phyloP scores from a whole-genome alignment of 1,284 basidiomycete species.

The Anthracocystis panici-leucophaei region DNA sequence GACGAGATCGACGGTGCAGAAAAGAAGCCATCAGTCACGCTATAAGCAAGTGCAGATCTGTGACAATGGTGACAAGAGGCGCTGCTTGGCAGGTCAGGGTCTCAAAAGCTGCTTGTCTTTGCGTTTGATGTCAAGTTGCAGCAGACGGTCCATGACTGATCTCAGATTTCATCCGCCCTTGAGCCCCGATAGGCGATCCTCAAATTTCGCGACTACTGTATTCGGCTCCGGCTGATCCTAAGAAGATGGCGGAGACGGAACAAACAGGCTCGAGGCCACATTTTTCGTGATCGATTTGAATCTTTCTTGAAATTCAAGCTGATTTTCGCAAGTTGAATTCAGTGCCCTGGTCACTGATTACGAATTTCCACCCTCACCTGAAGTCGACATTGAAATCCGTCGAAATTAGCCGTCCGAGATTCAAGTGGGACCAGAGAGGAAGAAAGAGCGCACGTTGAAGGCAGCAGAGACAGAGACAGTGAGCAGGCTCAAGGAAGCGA shows the following conservation, averaged over 20 bases:
- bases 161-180: background rate
- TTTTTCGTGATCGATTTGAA: constrained; percentile 42
- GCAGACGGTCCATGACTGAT: background rate
- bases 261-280: constrained; percentile 29
- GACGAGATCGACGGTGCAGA: constrained; percentile 8
- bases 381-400: too few relatives aligned
- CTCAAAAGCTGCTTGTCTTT: background rate
- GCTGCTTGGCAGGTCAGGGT: constrained; percentile 26
- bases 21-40: background rate
- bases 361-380: too few relatives aligned
- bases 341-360: too few relatives aligned
- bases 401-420: too few relatives aligned
- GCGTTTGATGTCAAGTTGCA: constrained; percentile 20
- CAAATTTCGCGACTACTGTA: too few relatives aligned
- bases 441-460: constrained; percentile 3
- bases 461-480: background rate
- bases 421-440: background rate
- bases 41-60: background rate
- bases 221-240: constrained; percentile 28
- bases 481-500: too few relatives aligned
- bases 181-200: too few relatives aligned
- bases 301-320: too few relatives aligned
- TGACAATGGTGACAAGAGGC: background rate
- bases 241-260: constrained; percentile 13
- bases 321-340: too few relatives aligned